Evolutionary conservation across 176 grass and related monocot species (phyloP), one percentile per base, ranked within the genome.

Genomic region (Phragmites australis): DNA sequence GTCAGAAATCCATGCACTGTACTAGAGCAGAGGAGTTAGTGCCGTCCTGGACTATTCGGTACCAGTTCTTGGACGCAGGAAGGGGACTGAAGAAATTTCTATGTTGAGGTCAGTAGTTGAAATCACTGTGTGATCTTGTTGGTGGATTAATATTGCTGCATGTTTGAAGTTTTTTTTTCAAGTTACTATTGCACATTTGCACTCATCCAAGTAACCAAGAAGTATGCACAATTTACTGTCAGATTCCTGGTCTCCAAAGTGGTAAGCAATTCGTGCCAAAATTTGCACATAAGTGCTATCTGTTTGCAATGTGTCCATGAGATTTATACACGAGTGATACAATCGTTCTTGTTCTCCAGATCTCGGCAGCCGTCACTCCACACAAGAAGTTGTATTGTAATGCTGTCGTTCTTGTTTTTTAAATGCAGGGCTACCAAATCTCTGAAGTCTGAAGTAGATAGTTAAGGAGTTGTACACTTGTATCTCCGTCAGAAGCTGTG

Each of bases 1-100:
- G 76, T 61, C 51, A 89, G 54, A 42, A 70, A 75, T 83, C 87
- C 76, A 40, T 84, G 43, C 76, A 34, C 42, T 21, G 42, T 79
- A 61, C 69, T 71, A 39, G 51, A 60, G 41, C 31, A 39, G 75
- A 37, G 44, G 72, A 68, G 53, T 17, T 17, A 21, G 13, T 47
- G 29, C 9, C 16, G 2, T 68, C 77, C 51, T 23, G 30, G 8
- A 1, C 58, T 64, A 26, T 49, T 22, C 42, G 11, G 29, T 50
- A 45, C 54, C 55, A 34, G 3, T 70, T 67, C 63, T 17, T 80
- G 42, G 42, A 70, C 42, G 22, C 43, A 23, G 30, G 30, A 44
- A 59, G 63, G 45, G 19, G 62, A 15, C 62, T 29, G 25, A 22
- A 84, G 69, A 81, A 63, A 75, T 60, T 52, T 80, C 81, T 60